Base-by-base conservation (phyloP, 176 grass and related monocot species). In the Juncus inflexus region DNA sequence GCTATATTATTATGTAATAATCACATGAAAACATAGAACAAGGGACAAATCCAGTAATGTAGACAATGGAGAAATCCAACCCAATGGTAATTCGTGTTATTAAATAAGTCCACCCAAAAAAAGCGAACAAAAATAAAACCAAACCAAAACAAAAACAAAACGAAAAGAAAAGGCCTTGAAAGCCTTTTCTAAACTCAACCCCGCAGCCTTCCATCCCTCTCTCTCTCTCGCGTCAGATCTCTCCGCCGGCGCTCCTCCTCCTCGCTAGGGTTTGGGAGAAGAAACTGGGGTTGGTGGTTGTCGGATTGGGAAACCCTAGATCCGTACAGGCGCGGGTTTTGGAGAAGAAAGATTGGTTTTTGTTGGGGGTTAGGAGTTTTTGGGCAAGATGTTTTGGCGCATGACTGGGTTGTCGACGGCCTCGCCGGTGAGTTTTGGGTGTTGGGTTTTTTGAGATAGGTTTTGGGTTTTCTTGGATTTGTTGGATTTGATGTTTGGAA, bases 371-470 rank as follows among this genome's bases (percentile, higher is more conserved):
- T 59, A 12, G 13, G 54, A 58, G 58, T 45, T 9, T 47, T 52
- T 55, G 15, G 60, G n/a, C 61, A 77, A 83, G 67, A 83, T 83
- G 80, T 83, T 83, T 40, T 83, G 80, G 80, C 80, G 80, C 52
- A 83, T 83, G 80, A 73, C 74, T 10, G 74, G 73, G 37, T 62
- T 83, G 8, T 77, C 74, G 11, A 65, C 75, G 52, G 53, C 74
- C 49, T 83, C 80, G 40, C 80, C 80, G 8, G 80, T 83, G 69
- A 62, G 67, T 83, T 2, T 68, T 10, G 38, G 16, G 37, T 36
- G 16, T 52, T 64, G 37, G 8, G 12, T 3, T 52, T 63, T 52
- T 54, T 6, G 35, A 9, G 4, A 47, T 6, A n/a, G 35, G 35
- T 42, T 67, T 74, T 28, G 19, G 43, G 59, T 12, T 12, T 43